Evolutionary conservation across 169 alveolate genomes (phyloP).

Genomic region (Cryptosporidium sp.): DNA sequence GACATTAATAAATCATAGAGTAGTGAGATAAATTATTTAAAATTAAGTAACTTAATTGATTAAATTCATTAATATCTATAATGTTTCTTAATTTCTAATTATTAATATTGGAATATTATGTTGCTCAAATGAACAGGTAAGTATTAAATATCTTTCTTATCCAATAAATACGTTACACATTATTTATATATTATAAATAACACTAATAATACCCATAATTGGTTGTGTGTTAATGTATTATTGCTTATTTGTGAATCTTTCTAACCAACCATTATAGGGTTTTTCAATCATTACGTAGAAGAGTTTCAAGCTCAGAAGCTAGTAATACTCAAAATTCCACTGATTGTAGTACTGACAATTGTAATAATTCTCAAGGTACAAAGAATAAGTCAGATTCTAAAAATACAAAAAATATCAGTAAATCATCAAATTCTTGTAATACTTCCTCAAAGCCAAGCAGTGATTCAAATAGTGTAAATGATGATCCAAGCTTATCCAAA

Average conservation of each 20-base stretch:
- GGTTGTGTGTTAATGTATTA: neutral
- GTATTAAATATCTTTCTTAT: neutral
- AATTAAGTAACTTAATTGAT: neutral
- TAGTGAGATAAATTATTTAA: neutral
- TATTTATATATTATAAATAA: no score
- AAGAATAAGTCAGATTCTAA: conserved; percentile 20
- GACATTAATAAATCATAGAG: neutral
- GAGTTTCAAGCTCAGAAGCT: conserved; percentile 50
- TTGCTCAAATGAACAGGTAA: conserved; percentile 32
- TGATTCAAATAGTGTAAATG: neutral
- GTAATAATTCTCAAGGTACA: conserved; percentile 1
- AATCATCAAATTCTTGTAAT: neutral
- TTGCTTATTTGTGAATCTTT: neutral
- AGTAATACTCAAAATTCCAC: neutral
- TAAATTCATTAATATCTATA: neutral
- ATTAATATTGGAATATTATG: neutral
- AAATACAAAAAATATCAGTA: neutral
- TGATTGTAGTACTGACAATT: neutral
- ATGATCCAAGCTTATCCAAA: neutral
- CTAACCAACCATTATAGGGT: conserved; percentile 5
- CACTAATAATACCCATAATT: neutral
- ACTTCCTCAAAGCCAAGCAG: neutral
- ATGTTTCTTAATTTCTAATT: neutral
- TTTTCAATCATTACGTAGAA: conserved; percentile 66
- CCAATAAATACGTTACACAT: neutral